These are phyloP conservation scores for Suillus clintonianus DNA, from an alignment of 768 basidiomycete species.

Conservation along the genomic window DNA sequence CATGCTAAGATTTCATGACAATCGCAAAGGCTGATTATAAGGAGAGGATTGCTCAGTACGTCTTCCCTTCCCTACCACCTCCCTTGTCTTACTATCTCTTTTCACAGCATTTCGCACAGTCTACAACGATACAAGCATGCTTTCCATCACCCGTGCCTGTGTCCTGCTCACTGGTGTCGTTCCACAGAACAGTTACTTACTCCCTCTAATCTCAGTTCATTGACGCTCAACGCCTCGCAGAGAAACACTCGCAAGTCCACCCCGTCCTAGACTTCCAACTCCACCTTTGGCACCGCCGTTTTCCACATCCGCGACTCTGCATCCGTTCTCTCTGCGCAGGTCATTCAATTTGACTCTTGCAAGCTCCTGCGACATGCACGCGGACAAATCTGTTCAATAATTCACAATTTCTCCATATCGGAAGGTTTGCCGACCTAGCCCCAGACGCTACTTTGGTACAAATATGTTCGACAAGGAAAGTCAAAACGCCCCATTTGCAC, in stretches of 20 bases:
- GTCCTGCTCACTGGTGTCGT: background rate
- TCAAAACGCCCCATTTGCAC: conserved; percentile 5
- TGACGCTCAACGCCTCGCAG: too few species aligned
- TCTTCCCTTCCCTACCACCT: conserved; percentile 19
- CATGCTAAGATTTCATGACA: conserved; percentile 83
- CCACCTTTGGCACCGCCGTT: conserved; percentile 40
- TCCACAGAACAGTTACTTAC: too few species aligned
- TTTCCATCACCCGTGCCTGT: background rate
- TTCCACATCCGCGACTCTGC: conserved; percentile 37
- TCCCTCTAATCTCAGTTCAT: too few species aligned
- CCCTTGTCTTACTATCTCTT: background rate
- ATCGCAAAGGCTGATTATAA: conserved; percentile 43
- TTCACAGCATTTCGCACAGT: background rate
- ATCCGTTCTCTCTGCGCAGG: conserved; percentile 45
- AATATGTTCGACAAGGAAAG: conserved; percentile 5
- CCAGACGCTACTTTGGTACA: conserved; percentile 19
- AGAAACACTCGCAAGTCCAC: conserved; percentile 29
- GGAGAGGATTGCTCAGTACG: conserved; percentile 64
- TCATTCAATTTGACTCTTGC: conserved; percentile 33
- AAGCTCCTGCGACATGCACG: conserved; percentile 18
- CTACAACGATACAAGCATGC: background rate
- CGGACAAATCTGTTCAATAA: conserved; percentile 9
- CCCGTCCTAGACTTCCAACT: conserved; percentile 30
- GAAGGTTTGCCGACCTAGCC: conserved; percentile 17
- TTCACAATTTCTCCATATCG: conserved; percentile 13